A percentile compares a stretch with the other conserved stretches of the same genome.
Conservation (phyloP, 495 filamentous ascomycete genomes). For the Penicillium diatomitis region DNA sequence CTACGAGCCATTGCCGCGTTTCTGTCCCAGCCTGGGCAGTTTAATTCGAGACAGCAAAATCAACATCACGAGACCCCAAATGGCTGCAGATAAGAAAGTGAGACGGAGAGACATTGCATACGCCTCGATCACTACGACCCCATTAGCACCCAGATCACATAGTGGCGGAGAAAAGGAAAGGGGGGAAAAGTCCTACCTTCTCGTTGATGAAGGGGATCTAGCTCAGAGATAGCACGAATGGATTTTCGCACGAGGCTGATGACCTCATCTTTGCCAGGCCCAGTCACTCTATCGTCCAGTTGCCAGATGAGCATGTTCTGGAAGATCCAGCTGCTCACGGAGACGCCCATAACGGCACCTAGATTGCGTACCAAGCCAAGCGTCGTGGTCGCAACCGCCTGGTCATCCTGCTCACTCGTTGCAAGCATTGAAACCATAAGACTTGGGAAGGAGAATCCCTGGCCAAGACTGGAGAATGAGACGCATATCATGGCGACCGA, state of each 20-base stretch:
- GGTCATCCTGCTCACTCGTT: conserved; percentile 56
- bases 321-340: conserved; percentile 61
- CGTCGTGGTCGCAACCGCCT: conserved; percentile 67
- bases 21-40: conserved; percentile 42
- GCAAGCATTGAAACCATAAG: conserved; percentile 61
- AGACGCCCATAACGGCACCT: conserved; percentile 63
- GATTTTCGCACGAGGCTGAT: conserved; percentile 47
- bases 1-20: too few relatives aligned
- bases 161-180: neutral
- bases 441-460: conserved; percentile 56
- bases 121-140: conserved; percentile 40
- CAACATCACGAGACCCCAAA: conserved; percentile 41
- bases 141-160: neutral
- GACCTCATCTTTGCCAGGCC: conserved; percentile 41
- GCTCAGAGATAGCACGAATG: conserved; percentile 37
- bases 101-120: conserved; percentile 49
- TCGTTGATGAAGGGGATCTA: conserved; percentile 39
- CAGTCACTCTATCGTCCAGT: conserved; percentile 47
- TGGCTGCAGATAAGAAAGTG: conserved; percentile 43
- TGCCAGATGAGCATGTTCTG: conserved; percentile 60
- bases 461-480: conserved; percentile 49
- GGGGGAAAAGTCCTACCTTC: conserved; percentile 33
- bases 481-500: conserved; percentile 54
- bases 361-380: conserved; percentile 59
- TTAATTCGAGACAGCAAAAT: conserved; percentile 41